Conservation (phyloP, 495 filamentous ascomycete genomes). For the Xylaria venustula region DNA sequence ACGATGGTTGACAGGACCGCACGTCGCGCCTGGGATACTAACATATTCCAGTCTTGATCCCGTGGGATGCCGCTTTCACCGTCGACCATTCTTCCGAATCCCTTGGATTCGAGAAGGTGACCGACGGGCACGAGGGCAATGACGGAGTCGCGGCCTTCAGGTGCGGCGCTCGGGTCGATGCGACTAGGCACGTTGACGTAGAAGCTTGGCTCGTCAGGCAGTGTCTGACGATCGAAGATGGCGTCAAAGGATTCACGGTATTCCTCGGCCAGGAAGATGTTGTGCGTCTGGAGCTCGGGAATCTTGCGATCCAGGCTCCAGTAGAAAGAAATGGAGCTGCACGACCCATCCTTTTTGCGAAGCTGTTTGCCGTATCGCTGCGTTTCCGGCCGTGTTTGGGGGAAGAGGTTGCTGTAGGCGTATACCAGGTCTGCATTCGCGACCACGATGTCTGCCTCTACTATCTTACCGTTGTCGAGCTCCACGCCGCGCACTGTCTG, state of each 20-base stretch:
- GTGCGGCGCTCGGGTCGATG: slow-evolving; percentile 64
- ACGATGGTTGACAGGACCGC: slow-evolving; percentile 56
- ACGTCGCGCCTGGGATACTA: slow-evolving; percentile 50
- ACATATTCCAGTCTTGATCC: slow-evolving; percentile 55
- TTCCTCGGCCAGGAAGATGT: slow-evolving; percentile 70
- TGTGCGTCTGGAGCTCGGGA: slow-evolving; percentile 63
- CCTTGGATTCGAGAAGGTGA: slow-evolving; percentile 41
- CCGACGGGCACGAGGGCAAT: slow-evolving; percentile 69
- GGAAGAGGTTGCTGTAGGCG: slow-evolving; percentile 64
- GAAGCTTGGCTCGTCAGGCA: slow-evolving; percentile 65
- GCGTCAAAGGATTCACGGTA: slow-evolving; percentile 68
- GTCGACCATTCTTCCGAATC: slow-evolving; percentile 12
- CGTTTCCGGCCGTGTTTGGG: slow-evolving; percentile 20
- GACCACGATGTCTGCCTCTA: slow-evolving; percentile 61
- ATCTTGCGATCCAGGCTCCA: slow-evolving; percentile 60
- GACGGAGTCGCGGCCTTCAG: slow-evolving; percentile 56
- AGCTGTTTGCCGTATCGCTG: slow-evolving; percentile 46
- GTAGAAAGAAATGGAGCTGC: slow-evolving; percentile 73
- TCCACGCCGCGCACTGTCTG: slow-evolving; percentile 52
- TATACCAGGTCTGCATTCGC: slow-evolving; percentile 70
- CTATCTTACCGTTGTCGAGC: slow-evolving; percentile 48
- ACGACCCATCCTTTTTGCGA: slow-evolving; percentile 50
- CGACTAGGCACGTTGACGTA: slow-evolving; percentile 71
- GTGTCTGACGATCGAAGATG: slow-evolving; percentile 64
- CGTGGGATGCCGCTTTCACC: slow-evolving; percentile 32